A percentile compares a stretch with the other conserved stretches of the same genome.
These are phyloP conservation scores for Sporothrix protearum DNA, from an alignment of 2,329 filamentous ascomycete species.

Conservation along the genomic window DNA sequence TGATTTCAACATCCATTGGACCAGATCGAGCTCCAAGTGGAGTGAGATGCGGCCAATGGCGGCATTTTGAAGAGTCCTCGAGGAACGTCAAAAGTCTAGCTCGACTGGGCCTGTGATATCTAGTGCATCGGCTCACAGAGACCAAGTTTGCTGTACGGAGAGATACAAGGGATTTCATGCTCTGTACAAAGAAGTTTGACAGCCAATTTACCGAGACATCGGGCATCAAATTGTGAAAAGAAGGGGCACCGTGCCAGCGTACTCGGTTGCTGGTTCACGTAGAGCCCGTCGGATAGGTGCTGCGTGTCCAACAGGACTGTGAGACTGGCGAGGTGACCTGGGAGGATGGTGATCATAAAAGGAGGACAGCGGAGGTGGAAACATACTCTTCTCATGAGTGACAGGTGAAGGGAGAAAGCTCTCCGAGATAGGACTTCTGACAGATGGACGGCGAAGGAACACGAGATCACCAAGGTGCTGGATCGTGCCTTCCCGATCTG, in stretches of 20 bases:
- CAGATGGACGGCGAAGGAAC: not conserved
- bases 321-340: not conserved
- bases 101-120: not conserved
- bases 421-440: not conserved
- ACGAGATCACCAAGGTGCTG: not conserved
- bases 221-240: not conserved
- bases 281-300: not conserved
- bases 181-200: not conserved
- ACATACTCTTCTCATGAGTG: not conserved
- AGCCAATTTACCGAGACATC: not conserved
- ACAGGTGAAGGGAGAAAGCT: not conserved
- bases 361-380: not conserved
- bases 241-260: not conserved
- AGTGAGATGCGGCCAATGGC: not conserved
- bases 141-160: not conserved
- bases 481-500: slow-evolving; percentile 22
- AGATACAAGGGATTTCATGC: not conserved
- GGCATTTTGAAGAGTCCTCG: not conserved
- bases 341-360: not conserved
- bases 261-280: not conserved
- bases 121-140: not conserved
- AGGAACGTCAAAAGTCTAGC: not conserved
- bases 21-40: not conserved
- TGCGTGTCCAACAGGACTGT: not conserved
- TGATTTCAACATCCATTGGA: too few species aligned